Evolutionary conservation across 2,329 filamentous ascomycete genomes (phyloP).

Genomic region (Aspergillus sp.): DNA sequence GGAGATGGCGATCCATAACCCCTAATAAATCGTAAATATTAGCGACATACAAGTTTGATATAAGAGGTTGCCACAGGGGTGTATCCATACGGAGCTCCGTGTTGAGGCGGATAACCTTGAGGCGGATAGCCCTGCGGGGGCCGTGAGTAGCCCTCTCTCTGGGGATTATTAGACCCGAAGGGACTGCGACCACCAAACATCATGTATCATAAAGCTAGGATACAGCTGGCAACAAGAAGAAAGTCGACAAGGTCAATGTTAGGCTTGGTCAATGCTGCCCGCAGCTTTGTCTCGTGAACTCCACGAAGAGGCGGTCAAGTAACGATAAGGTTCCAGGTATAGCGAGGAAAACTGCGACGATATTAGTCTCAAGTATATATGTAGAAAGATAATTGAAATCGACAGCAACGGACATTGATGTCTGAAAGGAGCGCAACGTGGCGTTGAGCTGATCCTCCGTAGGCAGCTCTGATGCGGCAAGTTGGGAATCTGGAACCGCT

Average conservation of each 20-base stretch:
- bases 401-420: background rate
- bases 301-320: background rate
- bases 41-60: slow-evolving; percentile 15
- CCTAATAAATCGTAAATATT: slow-evolving; percentile 36
- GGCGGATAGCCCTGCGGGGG: slow-evolving; percentile 31
- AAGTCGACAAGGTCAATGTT: background rate
- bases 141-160: slow-evolving; percentile 45
- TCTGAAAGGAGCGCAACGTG: slow-evolving; percentile 7
- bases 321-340: background rate
- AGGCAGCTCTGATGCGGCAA: slow-evolving; percentile 14
- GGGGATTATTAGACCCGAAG: slow-evolving; percentile 45
- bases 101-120: slow-evolving; percentile 29
- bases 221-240: background rate
- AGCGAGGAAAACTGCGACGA: background rate
- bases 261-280: slow-evolving; percentile 11
- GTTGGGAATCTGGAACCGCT: background rate
- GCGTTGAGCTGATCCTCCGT: background rate
- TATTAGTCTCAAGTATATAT: background rate
- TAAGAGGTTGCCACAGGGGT: background rate
- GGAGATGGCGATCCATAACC: slow-evolving; percentile 38
- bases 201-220: slow-evolving; percentile 11
- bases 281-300: slow-evolving; percentile 12
- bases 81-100: slow-evolving; percentile 9
- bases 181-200: slow-evolving; percentile 60
- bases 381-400: slow-evolving; percentile 1